Base-by-base conservation (phyloP, 139 green algal genomes). In the Chlamydomonas asymmetrica region DNA sequence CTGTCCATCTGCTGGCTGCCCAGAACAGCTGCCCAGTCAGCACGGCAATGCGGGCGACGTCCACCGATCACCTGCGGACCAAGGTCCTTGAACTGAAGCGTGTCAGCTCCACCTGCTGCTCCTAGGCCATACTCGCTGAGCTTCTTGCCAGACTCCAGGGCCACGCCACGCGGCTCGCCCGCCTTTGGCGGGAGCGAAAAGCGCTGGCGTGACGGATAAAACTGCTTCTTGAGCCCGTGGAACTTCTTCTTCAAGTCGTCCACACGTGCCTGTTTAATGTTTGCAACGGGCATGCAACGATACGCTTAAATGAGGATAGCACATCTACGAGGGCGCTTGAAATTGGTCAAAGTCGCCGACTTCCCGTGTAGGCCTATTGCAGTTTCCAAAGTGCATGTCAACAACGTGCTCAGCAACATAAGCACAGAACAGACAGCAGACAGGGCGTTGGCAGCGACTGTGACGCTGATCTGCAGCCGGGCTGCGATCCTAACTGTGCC, bases 1-100 rank as follows among this genome's bases (percentile, higher is more conserved):
- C 32, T 39, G 48, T 40, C 37, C 40, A 56, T 29, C 22, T n/a
- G n/a, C n/a, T n/a, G n/a, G n/a, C n/a, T 54, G 49, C 22, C 31
- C 34, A 50, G 34, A 67, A 16, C 0, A 5, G 13, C 56, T n/a
- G n/a, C n/a, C n/a, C n/a, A n/a, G n/a, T n/a, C n/a, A n/a, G n/a
- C n/a, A n/a, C n/a, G n/a, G n/a, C n/a, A n/a, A n/a, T n/a, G n/a
- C n/a, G n/a, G n/a, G n/a, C n/a, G n/a, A n/a, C n/a, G n/a, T n/a
- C n/a, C n/a, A n/a, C n/a, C n/a, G n/a, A n/a, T n/a, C 56, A 93
- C 92, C 89, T 97, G 92, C 2, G 88, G 80, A 0, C 96, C 96
- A 31, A 99, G 89, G 76, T 99, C 96, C 86, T 99, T 99, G 77
- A 97, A 97, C 3, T 88, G 69, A 8, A 97, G n/a, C 18, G 83